Percentiles rank a stretch among this genome's conserved stretches.
Evolutionary conservation across 73 alveolate species (phyloP).

Genomic region (Stentor roeselii): DNA sequence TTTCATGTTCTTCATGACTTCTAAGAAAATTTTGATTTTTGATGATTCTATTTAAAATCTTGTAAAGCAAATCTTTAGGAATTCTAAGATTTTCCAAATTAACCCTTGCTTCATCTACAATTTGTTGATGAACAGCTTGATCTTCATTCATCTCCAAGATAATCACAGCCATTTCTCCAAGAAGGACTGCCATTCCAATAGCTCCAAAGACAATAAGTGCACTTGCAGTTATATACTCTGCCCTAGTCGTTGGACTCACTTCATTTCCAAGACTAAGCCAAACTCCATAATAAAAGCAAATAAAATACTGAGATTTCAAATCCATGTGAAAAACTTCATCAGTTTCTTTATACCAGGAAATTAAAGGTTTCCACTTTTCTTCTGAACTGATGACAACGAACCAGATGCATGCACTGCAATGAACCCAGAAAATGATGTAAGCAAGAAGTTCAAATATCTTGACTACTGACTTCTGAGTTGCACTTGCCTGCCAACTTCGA

Average conservation of each 20-base stretch:
- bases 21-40: slow-evolving; percentile 25
- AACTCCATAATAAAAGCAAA: slow-evolving; percentile 45
- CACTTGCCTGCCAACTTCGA: slow-evolving; percentile 33
- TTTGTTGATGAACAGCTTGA: slow-evolving; percentile 23
- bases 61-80: slow-evolving; percentile 2
- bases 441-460: slow-evolving; percentile 42
- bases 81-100: slow-evolving; percentile 33
- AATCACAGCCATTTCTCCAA: slow-evolving; percentile 43
- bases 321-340: slow-evolving; percentile 13
- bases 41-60: background rate
- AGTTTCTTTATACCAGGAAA: slow-evolving; percentile 31
- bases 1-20: slow-evolving; percentile 33
- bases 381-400: slow-evolving; percentile 33
- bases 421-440: slow-evolving; percentile 47
- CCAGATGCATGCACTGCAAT: slow-evolving; percentile 60
- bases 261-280: slow-evolving; percentile 63
- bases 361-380: slow-evolving; percentile 56
- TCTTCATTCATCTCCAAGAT: slow-evolving; percentile 20
- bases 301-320: slow-evolving; percentile 18
- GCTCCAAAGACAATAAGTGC: slow-evolving; percentile 41
- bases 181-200: slow-evolving; percentile 53
- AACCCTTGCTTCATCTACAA: slow-evolving; percentile 38
- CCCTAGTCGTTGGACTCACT: slow-evolving; percentile 41
- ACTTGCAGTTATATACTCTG: slow-evolving; percentile 33
- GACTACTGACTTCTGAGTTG: slow-evolving; percentile 37